A percentile compares a stretch with the other conserved stretches of the same genome.
These are phyloP conservation scores for Chrysanthemum lavandulifolium DNA, from an alignment of 129 eudicot species.

Conservation along the genomic window DNA sequence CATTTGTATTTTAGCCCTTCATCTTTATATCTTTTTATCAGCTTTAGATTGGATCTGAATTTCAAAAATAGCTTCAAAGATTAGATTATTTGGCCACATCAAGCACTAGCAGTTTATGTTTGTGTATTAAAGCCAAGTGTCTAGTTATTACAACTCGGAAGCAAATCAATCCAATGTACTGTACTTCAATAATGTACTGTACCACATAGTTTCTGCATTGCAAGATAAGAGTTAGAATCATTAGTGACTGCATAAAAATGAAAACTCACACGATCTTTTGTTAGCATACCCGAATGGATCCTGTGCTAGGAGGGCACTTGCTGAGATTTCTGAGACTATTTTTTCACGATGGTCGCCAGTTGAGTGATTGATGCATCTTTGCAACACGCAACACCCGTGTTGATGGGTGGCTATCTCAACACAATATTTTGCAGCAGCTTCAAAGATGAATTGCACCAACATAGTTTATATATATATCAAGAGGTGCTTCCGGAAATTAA, in stretches of 20 bases:
- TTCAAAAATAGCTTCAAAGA: too few species aligned
- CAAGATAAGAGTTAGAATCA: background rate
- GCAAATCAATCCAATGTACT: background rate
- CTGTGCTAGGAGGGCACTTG: too few species aligned
- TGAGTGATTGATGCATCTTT: slow-evolving; percentile 72
- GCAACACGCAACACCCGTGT: slow-evolving; percentile 87
- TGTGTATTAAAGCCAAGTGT: too few species aligned
- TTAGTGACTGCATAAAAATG: slow-evolving; percentile 3
- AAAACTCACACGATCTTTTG: background rate
- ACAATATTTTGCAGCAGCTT: slow-evolving; percentile 74
- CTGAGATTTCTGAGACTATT: slow-evolving; percentile 13
- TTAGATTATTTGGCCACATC: too few species aligned
- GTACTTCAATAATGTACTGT: slow-evolving; percentile 63
- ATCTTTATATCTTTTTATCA: too few species aligned
- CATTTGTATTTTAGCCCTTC: too few species aligned
- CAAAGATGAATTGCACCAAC: slow-evolving; percentile 65
- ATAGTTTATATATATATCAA: background rate
- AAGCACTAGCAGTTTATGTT: too few species aligned
- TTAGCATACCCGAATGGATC: too few species aligned
- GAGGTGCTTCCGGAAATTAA: too few species aligned
- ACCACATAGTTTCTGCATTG: slow-evolving; percentile 73
- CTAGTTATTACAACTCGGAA: too few species aligned
- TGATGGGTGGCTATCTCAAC: slow-evolving; percentile 87
- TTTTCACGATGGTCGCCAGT: slow-evolving; percentile 52
- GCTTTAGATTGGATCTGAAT: too few species aligned